Evolutionary conservation across 305 asterid species (phyloP).

Genomic region (Fraxinus albicans): DNA sequence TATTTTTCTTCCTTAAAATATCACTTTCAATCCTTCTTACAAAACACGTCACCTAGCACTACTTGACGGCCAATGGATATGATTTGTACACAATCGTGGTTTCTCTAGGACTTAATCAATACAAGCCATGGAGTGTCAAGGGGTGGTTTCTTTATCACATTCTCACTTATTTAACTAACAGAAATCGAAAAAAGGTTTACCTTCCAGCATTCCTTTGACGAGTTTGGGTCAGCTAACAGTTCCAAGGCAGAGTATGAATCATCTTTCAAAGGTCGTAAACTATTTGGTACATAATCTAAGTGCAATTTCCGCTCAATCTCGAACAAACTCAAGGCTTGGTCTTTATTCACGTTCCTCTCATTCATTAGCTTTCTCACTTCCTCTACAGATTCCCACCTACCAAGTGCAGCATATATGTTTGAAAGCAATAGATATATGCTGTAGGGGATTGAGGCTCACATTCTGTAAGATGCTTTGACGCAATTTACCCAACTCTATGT

Average conservation of each 20-base stretch:
- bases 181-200: constrained; percentile 16
- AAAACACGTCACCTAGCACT: background rate
- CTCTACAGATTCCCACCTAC: constrained; percentile 46
- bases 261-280: constrained; percentile 21
- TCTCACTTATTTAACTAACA: constrained; percentile 9
- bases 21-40: background rate
- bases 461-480: constrained; percentile 34
- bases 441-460: constrained; percentile 45
- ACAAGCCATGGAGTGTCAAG: constrained; percentile 7
- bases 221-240: constrained; percentile 38
- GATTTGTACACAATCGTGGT: background rate
- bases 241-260: constrained; percentile 31
- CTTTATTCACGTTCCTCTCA: constrained; percentile 31
- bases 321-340: constrained; percentile 54
- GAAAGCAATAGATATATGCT: constrained; percentile 37
- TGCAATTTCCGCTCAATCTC: constrained; percentile 46
- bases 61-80: background rate
- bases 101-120: background rate
- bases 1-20: background rate
- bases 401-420: constrained; percentile 36
- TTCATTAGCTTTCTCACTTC: constrained; percentile 50
- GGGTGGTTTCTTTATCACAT: background rate
- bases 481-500: constrained; percentile 34
- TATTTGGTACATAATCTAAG: constrained; percentile 24
- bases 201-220: constrained; percentile 23